phyloP scores from a whole-genome alignment of 345 rosid genomes.

The Populus nigra region DNA sequence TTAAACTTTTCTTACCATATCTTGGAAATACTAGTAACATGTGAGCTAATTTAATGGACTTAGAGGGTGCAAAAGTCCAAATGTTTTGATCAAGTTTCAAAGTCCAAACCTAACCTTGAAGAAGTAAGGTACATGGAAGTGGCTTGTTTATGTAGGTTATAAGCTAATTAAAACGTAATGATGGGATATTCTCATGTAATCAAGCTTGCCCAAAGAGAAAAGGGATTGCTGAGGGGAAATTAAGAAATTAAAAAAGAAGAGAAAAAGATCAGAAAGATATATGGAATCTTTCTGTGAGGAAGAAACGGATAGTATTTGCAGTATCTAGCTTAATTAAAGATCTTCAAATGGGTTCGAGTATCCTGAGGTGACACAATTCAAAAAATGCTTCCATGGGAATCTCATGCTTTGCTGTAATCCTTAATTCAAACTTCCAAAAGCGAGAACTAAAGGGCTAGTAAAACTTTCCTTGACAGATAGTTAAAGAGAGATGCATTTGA shows the following conservation, averaged over 20 bases:
- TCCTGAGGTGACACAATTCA: conserved; percentile 13
- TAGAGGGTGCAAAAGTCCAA: neutral
- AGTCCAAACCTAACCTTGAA: neutral
- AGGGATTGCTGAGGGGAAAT: neutral
- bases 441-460: neutral
- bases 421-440: conserved; percentile 12
- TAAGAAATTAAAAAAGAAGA: neutral
- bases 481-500: conserved; percentile 12
- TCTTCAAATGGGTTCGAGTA: conserved; percentile 8
- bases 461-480: neutral
- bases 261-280: neutral
- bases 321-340: neutral
- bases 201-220: too few relatives aligned
- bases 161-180: neutral
- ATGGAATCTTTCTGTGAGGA: neutral
- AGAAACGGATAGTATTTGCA: neutral
- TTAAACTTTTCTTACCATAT: too few relatives aligned
- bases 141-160: neutral
- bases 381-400: conserved; percentile 32
- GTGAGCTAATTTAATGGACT: too few relatives aligned
- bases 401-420: conserved; percentile 29
- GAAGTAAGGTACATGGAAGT: neutral
- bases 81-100: neutral
- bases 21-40: too few relatives aligned
- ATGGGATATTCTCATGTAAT: neutral